Evolutionary conservation across 805 yeast species (phyloP).

Genomic region (Ogataea trehalophila): DNA sequence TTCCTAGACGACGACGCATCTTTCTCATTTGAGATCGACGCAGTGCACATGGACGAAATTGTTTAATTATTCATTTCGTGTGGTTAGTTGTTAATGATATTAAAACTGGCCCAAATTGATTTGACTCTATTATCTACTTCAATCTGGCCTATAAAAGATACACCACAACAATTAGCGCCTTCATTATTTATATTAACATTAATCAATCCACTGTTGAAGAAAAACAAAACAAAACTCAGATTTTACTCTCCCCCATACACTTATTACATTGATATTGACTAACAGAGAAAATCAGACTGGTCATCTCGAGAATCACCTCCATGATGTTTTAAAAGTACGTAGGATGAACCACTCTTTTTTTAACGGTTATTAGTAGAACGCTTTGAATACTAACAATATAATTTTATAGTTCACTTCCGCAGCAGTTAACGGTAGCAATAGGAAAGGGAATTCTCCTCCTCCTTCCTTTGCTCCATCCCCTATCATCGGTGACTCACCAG

Average conservation of each 20-base stretch:
- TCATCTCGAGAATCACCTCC: neutral
- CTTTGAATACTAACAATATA: neutral
- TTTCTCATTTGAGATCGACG: neutral
- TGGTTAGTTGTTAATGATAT: too few species aligned
- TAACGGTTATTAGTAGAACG: too few species aligned
- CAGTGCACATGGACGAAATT: neutral
- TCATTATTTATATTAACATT: too few species aligned
- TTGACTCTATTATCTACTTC: too few species aligned
- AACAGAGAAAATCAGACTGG: neutral
- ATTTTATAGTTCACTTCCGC: slow-evolving; percentile 17
- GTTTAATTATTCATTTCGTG: neutral
- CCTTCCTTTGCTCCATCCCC: slow-evolving; percentile 4
- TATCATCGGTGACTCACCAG: slow-evolving; percentile 2
- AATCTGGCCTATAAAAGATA: too few species aligned
- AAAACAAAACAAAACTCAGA: too few species aligned
- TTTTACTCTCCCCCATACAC: too few species aligned
- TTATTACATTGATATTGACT: neutral
- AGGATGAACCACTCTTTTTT: neutral
- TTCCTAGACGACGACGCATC: neutral
- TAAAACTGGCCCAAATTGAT: too few species aligned
- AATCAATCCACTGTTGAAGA: too few species aligned
- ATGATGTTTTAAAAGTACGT: slow-evolving; percentile 24
- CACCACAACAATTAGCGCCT: too few species aligned
- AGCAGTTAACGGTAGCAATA: slow-evolving; percentile 5
- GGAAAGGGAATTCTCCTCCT: slow-evolving; percentile 6